These are phyloP conservation scores for Aspergillus awamori DNA, from an alignment of 2,329 filamentous ascomycete species.

Conservation along the genomic window DNA sequence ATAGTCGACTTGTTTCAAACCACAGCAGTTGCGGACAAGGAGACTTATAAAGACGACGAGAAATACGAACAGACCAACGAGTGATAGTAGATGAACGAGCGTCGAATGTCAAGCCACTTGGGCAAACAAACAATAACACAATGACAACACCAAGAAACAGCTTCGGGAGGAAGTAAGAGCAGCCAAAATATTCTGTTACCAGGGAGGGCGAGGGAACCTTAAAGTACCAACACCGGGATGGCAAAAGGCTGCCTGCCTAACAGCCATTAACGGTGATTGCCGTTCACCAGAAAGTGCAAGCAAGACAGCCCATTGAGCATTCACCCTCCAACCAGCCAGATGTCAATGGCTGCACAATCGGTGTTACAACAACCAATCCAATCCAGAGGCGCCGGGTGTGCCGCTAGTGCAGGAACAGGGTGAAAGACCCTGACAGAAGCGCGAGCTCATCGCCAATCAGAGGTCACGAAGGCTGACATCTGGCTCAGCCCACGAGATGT, in stretches of 20 bases:
- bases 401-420: conserved; percentile 28
- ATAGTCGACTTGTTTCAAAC: neutral
- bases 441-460: conserved; percentile 8
- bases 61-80: conserved; percentile 24
- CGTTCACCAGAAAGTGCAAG: neutral
- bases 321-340: neutral
- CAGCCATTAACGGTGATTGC: neutral
- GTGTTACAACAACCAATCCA: conserved; percentile 7
- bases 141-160: conserved; percentile 2
- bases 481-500: neutral
- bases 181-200: neutral
- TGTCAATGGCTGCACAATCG: neutral
- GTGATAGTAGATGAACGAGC: conserved; percentile 32
- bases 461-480: neutral
- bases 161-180: conserved; percentile 8
- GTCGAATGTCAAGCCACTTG: conserved; percentile 1
- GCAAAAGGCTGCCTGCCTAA: conserved; percentile 4
- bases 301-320: neutral
- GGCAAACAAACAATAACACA: conserved; percentile 9
- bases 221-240: neutral
- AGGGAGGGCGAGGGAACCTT: neutral
- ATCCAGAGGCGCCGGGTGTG: conserved; percentile 10
- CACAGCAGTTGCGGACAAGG: conserved; percentile 10
- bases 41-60: neutral
- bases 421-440: conserved; percentile 1